Percentiles rank a stretch among this genome's conserved stretches.
These are phyloP conservation scores for Edaphochlamys debaryana DNA, from an alignment of 139 green algal species.

Conservation along the genomic window DNA sequence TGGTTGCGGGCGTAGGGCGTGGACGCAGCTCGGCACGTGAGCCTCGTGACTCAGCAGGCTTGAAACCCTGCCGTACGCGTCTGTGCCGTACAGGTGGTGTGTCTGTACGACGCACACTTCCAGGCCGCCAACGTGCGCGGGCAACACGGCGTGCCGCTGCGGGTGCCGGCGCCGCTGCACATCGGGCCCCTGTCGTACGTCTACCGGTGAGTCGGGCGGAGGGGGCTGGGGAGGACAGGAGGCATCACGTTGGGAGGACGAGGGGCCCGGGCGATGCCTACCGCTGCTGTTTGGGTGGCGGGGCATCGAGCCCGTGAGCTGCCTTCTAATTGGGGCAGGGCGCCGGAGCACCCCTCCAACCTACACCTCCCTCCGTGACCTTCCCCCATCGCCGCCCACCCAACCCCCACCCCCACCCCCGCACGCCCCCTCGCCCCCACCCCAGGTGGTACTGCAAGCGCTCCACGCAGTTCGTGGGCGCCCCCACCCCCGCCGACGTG, in stretches of 20 bases:
- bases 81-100: too few species aligned
- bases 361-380: not conserved
- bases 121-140: constrained; percentile 36
- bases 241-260: too few species aligned
- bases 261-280: too few species aligned
- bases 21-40: too few species aligned
- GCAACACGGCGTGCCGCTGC: constrained; percentile 13
- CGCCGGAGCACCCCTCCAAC: too few species aligned
- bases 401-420: not conserved
- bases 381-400: not conserved
- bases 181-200: constrained; percentile 37
- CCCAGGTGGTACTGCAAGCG: constrained; percentile 43
- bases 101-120: constrained; percentile 43
- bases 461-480: constrained; percentile 8
- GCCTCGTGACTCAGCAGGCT: too few species aligned
- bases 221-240: too few species aligned
- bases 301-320: too few species aligned
- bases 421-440: not conserved
- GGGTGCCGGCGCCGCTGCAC: not conserved
- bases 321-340: too few species aligned
- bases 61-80: too few species aligned
- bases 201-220: constrained; percentile 2
- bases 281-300: too few species aligned
- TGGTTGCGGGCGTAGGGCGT: too few species aligned
- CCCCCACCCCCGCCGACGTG: not conserved